Percentiles rank a stretch among this genome's conserved stretches.
Conservation (phyloP, 1,139 yeast species). For the Blastobotrys elegans region DNA sequence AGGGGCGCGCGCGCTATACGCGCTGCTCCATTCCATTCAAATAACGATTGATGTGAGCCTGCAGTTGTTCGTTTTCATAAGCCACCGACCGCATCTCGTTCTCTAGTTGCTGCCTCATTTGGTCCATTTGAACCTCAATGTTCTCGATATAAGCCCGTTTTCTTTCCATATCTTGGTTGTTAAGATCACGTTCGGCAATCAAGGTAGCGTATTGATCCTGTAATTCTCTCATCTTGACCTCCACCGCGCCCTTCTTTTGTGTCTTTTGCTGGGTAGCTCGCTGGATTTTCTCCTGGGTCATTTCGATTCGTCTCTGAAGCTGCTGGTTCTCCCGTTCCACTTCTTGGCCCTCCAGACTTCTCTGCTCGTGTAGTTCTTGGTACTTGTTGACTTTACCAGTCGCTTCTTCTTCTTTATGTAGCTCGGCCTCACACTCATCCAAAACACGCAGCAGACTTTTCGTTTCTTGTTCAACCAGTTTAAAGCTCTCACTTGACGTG, state of each 20-base stretch:
- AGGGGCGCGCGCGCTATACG: conserved; percentile 18
- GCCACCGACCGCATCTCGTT: conserved; percentile 51
- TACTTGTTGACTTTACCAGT: conserved; percentile 38
- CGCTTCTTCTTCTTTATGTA: conserved; percentile 45
- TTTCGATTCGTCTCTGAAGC: conserved; percentile 48
- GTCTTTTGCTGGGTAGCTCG: conserved; percentile 48
- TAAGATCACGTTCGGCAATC: conserved; percentile 46
- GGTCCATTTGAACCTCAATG: conserved; percentile 45
- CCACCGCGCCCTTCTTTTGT: conserved; percentile 43
- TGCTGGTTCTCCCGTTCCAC: conserved; percentile 48
- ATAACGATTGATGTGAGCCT: conserved; percentile 48
- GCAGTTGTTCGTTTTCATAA: conserved; percentile 50
- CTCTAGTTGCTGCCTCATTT: conserved; percentile 44
- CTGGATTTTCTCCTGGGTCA: conserved; percentile 49
- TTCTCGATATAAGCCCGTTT: conserved; percentile 45
- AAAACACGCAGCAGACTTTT: conserved; percentile 47
- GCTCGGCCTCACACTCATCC: conserved; percentile 54
- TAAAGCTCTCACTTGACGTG: conserved; percentile 56
- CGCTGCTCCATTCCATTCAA: conserved; percentile 45
- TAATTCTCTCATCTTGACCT: conserved; percentile 43
- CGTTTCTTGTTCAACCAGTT: conserved; percentile 51
- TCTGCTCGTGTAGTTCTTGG: conserved; percentile 47
- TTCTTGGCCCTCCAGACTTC: conserved; percentile 44
- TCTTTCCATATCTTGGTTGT: conserved; percentile 49
- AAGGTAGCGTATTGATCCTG: conserved; percentile 46